Percentiles rank a stretch among this genome's conserved stretches.
Conservation (phyloP, 164 flowering plant species). For the Tetracentron sinense region DNA sequence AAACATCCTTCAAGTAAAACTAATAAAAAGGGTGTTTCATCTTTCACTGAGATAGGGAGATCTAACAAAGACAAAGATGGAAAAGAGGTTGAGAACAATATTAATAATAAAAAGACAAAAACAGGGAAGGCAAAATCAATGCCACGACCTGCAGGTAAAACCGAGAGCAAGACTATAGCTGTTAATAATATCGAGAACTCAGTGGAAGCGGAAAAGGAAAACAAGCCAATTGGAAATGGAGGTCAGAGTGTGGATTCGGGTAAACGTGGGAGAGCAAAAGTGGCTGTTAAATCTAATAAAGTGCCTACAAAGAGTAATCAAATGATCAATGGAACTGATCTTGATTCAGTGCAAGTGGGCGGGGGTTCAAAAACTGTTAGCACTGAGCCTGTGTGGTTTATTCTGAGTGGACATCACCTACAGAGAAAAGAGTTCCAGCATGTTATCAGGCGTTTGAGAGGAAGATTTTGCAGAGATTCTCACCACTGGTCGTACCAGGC, state of each 20-base stretch:
- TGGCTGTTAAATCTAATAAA: conserved; percentile 19
- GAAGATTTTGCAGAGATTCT: conserved; percentile 79
- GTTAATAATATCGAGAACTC: conserved; percentile 18
- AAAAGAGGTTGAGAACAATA: conserved; percentile 9
- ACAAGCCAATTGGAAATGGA: conserved; percentile 25
- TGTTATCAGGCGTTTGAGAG: conserved; percentile 61
- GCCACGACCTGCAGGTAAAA: conserved; percentile 14
- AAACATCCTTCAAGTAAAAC: conserved; percentile 24
- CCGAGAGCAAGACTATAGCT: conserved; percentile 12
- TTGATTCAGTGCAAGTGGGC: conserved; percentile 2
- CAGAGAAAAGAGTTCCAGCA: conserved; percentile 86
- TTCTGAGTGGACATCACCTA: conserved; percentile 76
- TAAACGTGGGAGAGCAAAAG: conserved; percentile 20
- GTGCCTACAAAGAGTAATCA: conserved; percentile 10
- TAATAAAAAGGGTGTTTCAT: conserved; percentile 18
- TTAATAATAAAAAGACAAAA: conserved; percentile 8
- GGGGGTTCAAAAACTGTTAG: conserved; percentile 7
- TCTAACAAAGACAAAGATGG: conserved; percentile 12
- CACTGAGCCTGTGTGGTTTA: conserved; percentile 52
- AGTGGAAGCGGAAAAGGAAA: conserved; percentile 47
- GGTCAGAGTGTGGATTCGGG: conserved; percentile 12
- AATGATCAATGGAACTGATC: conserved; percentile 9
- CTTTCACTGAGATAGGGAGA: not conserved
- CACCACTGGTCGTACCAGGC: conserved; percentile 98
- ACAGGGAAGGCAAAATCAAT: conserved; percentile 5